These are phyloP conservation scores for Sodiomyces alkalinus DNA, from an alignment of 2,329 filamentous ascomycete species.

Conservation along the genomic window DNA sequence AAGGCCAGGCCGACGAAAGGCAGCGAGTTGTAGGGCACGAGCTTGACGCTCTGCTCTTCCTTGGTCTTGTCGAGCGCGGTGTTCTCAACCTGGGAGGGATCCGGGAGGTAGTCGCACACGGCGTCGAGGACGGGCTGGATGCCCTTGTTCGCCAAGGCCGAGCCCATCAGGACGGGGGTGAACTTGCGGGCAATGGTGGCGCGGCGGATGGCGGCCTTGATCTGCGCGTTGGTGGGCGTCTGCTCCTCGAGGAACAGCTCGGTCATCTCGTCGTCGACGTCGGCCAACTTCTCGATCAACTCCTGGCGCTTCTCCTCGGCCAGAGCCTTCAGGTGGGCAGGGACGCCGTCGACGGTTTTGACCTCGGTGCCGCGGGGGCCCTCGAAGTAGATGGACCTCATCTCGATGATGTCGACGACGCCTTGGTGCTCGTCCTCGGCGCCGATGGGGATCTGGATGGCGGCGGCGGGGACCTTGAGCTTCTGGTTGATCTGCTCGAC, in stretches of 20 bases:
- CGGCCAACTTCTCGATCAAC: slow-evolving; percentile 86
- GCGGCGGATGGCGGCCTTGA: slow-evolving; percentile 83
- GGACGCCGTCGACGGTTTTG: slow-evolving; percentile 63
- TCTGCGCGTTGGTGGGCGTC: slow-evolving; percentile 63
- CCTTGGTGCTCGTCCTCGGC: slow-evolving; percentile 83
- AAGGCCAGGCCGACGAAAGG: slow-evolving; percentile 94
- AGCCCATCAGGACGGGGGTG: slow-evolving; percentile 90
- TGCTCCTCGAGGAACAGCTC: slow-evolving; percentile 85
- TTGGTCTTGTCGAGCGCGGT: slow-evolving; percentile 72
- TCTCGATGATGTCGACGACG: slow-evolving; percentile 80
- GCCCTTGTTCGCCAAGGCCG: slow-evolving; percentile 84
- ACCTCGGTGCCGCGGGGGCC: slow-evolving; percentile 68
- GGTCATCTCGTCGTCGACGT: slow-evolving; percentile 95
- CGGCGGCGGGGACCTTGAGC: slow-evolving; percentile 81
- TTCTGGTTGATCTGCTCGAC: slow-evolving; percentile 97
- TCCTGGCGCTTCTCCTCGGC: slow-evolving; percentile 70
- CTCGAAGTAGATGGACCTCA: slow-evolving; percentile 89
- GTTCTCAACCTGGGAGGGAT: slow-evolving; percentile 81
- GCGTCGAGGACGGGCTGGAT: slow-evolving; percentile 95
- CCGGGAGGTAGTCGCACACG: slow-evolving; percentile 89
- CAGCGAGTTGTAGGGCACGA: slow-evolving; percentile 83
- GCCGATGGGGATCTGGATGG: slow-evolving; percentile 89
- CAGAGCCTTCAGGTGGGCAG: slow-evolving; percentile 60
- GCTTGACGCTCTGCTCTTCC: slow-evolving; percentile 64
- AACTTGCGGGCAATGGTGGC: slow-evolving; percentile 85